Evolutionary conservation across 257 asterid genomes (phyloP), one percentile per base, ranked within the genome.

Genomic region (Dorcoceras hygrometricum): DNA sequence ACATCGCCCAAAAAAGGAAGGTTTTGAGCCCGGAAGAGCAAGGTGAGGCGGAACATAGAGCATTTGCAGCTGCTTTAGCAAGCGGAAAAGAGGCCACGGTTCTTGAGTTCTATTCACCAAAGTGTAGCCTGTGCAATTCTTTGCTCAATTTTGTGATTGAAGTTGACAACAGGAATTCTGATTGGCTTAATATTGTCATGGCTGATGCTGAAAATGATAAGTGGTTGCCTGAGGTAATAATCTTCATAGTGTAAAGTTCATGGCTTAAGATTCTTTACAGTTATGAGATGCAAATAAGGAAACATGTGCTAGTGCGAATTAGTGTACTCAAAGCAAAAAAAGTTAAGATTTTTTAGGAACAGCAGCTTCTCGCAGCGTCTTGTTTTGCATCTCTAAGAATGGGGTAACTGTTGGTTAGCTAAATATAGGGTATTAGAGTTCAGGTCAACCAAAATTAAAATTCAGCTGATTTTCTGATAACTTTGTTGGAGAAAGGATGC

Each of bases 161-260:
- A 62, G 80, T 88, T 46, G 91, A 86, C 78, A 83, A 76, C 16
- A 75, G 89, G 73, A 84, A 90, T 59, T 64, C 81, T 34, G 86
- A 82, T 65, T 88, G 96, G 95, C 89, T 91, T 29, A 84, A 79
- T 73, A 78, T 91, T 66, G 93, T 86, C 59, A 76, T 86, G 89
- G 95, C 85, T 59, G 97, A 84, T 79, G 95, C 96, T 0, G 96
- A 84, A 72, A 86, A 86, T 57, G 78, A 82, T 57, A 68, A 66
- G 50, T 90, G 97, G 97, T 72, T 90, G 71, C 97, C 97, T 34
- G 96, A 90, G 96, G 97, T 90, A 70, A 23, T 65, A 50, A 22
- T 28, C 23, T n/a, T 29, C 0, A 2, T 51, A 11, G 5, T 56
- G 57, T 8, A 16, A 23, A 24, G 14, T 18, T 43, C 51, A 39